These are phyloP conservation scores for Paraconiothyrium brasiliense DNA, from an alignment of 2,329 filamentous ascomycete genomes.

Conservation along the genomic window DNA sequence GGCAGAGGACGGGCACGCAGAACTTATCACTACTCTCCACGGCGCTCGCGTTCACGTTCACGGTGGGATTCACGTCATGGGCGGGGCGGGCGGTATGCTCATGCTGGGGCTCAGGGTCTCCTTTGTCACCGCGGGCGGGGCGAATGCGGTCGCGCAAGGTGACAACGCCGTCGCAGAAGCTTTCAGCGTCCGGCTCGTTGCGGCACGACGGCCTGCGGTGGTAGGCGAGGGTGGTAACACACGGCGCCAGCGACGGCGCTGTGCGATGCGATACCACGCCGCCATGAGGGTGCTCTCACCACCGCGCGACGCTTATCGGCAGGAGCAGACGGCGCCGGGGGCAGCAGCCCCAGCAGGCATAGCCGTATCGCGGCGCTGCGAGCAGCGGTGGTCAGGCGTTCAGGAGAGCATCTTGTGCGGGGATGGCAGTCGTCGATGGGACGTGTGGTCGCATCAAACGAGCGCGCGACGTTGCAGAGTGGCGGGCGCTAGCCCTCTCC, in stretches of 20 bases:
- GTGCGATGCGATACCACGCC: slow-evolving; percentile 37
- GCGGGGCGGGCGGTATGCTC: slow-evolving; percentile 19
- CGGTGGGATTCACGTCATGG: slow-evolving; percentile 11
- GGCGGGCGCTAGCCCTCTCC: slow-evolving; percentile 25
- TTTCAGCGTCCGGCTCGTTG: slow-evolving; percentile 19
- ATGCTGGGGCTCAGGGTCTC: slow-evolving; percentile 24
- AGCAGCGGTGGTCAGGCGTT: slow-evolving; percentile 17
- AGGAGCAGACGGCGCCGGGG: neutral
- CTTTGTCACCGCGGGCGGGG: slow-evolving; percentile 38
- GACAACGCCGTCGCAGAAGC: slow-evolving; percentile 21
- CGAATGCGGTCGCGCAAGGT: slow-evolving; percentile 30
- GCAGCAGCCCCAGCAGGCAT: slow-evolving; percentile 1
- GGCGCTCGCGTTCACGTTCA: slow-evolving; percentile 5
- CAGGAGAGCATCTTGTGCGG: neutral
- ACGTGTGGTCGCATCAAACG: neutral
- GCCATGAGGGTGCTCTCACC: slow-evolving; percentile 30
- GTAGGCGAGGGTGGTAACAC: slow-evolving; percentile 43
- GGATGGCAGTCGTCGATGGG: neutral
- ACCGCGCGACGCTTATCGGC: slow-evolving; percentile 5
- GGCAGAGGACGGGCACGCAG: slow-evolving; percentile 7
- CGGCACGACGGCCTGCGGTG: slow-evolving; percentile 34
- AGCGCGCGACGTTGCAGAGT: slow-evolving; percentile 36
- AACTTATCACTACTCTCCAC: slow-evolving; percentile 4
- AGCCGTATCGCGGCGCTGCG: neutral
- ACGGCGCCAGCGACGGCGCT: slow-evolving; percentile 34